phyloP scores from a whole-genome alignment of 495 filamentous ascomycete species.

The Halenospora varia region DNA sequence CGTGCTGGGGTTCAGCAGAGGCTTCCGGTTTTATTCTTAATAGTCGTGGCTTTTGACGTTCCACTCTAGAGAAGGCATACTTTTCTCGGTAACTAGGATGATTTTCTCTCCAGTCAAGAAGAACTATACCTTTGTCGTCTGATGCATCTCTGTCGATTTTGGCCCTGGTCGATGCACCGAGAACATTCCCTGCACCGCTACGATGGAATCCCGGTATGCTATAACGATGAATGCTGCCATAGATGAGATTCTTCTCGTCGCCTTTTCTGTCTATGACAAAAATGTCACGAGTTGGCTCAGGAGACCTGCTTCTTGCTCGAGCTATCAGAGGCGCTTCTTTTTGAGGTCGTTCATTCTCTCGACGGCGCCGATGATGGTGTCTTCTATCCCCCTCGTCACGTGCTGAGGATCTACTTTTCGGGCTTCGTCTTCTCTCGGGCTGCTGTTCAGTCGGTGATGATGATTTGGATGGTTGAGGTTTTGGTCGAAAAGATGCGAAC shows the following conservation, averaged over 20 bases:
- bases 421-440: background rate
- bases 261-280: constrained; percentile 56
- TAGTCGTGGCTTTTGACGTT: constrained; percentile 28
- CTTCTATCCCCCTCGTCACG: constrained; percentile 6
- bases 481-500: constrained; percentile 65
- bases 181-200: constrained; percentile 51
- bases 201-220: constrained; percentile 56
- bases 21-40: constrained; percentile 33
- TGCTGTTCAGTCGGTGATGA: background rate
- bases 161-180: constrained; percentile 45
- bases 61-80: constrained; percentile 34
- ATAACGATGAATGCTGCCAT: constrained; percentile 59
- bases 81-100: constrained; percentile 25
- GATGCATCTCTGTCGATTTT: constrained; percentile 50
- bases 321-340: constrained; percentile 13
- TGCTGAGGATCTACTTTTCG: constrained; percentile 2
- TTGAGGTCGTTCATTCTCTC: constrained; percentile 12
- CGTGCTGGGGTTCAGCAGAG: constrained; percentile 22
- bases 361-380: constrained; percentile 8
- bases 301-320: background rate
- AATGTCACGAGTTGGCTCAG: too few relatives aligned
- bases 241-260: constrained; percentile 55
- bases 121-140: constrained; percentile 42
- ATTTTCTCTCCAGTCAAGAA: constrained; percentile 28
- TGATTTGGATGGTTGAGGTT: constrained; percentile 27